These are phyloP conservation scores for Grifola frondosa DNA, from an alignment of 1,284 basidiomycete genomes.

Conservation along the genomic window DNA sequence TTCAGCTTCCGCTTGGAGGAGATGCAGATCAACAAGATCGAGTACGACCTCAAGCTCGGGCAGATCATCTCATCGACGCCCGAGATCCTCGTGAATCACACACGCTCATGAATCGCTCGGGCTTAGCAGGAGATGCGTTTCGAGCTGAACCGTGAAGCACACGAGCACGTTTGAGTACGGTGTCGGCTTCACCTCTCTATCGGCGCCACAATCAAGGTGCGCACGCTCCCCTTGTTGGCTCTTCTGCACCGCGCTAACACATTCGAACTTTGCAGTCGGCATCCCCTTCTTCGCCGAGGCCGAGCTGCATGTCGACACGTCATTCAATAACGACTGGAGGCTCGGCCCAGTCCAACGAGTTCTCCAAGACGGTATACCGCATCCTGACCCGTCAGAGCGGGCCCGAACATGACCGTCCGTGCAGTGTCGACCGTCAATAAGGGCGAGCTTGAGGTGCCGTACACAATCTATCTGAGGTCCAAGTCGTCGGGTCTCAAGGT, in stretches of 20 bases:
- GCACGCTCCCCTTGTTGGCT: too few species aligned
- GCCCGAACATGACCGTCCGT: background rate
- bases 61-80: background rate
- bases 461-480: constrained; percentile 4
- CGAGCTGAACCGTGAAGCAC: constrained; percentile 3
- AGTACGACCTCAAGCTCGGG: constrained; percentile 2
- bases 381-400: background rate
- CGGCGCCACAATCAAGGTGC: background rate
- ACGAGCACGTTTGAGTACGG: constrained; percentile 2
- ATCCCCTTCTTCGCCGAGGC: constrained; percentile 1
- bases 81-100: background rate
- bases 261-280: too few species aligned
- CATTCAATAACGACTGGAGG: constrained; percentile 1
- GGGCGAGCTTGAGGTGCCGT: constrained; percentile 7
- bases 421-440: constrained; percentile 2
- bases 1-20: constrained; percentile 6
- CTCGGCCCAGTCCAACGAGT: background rate
- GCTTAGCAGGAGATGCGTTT: background rate
- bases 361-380: background rate
- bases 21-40: constrained; percentile 4
- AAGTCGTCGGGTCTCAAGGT: constrained; percentile 1
- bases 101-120: background rate
- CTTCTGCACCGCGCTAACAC: too few species aligned
- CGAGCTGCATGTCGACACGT: background rate
- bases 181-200: background rate